A percentile compares a stretch with the other conserved stretches of the same genome.
These are phyloP conservation scores for Phialophora tarda DNA, from an alignment of 2,329 filamentous ascomycete species.

Conservation along the genomic window DNA sequence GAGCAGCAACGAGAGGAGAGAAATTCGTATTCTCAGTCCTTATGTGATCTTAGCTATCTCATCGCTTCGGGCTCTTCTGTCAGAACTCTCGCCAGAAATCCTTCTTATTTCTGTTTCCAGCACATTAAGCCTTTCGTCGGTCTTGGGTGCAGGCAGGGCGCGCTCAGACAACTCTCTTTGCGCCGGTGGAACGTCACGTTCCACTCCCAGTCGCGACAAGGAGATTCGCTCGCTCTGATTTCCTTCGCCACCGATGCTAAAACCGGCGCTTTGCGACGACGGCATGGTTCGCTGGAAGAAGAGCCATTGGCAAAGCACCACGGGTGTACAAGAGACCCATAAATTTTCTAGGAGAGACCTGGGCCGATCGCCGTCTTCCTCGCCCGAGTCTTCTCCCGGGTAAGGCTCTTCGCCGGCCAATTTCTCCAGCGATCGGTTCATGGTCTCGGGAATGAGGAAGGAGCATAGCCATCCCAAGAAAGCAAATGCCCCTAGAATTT, in stretches of 20 bases:
- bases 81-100: conserved; percentile 2
- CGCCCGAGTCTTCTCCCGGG: conserved; percentile 50
- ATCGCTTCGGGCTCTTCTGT: conserved; percentile 6
- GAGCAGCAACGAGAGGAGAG: neutral
- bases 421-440: conserved; percentile 72
- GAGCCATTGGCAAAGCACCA: conserved; percentile 16
- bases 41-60: conserved; percentile 10
- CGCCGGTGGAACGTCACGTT: neutral
- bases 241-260: neutral
- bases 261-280: neutral
- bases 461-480: conserved; percentile 70
- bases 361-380: conserved; percentile 11
- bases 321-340: conserved; percentile 24
- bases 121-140: conserved; percentile 7
- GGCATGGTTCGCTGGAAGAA: neutral
- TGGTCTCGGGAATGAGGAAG: conserved; percentile 76
- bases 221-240: neutral
- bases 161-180: neutral
- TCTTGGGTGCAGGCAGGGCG: neutral
- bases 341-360: conserved; percentile 1
- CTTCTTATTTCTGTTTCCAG: conserved; percentile 12
- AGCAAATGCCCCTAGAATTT: conserved; percentile 56
- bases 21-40: neutral
- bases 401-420: conserved; percentile 69
- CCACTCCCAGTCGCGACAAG: neutral